A percentile compares a stretch with the other conserved stretches of the same genome.
phyloP scores from a whole-genome alignment of 495 filamentous ascomycete species.

The Penicillium silybi region DNA sequence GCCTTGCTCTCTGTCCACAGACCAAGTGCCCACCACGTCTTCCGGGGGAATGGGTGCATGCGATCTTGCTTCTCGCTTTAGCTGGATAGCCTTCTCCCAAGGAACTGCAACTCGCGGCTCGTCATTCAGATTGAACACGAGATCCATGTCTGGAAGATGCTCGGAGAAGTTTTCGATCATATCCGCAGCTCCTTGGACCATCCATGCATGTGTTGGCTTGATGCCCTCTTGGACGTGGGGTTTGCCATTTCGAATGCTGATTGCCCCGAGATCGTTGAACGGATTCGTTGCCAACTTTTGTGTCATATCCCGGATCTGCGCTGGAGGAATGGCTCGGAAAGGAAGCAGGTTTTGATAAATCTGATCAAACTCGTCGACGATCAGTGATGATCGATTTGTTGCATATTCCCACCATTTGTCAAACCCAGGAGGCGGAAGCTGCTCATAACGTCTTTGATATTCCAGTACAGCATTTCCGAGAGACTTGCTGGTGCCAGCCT shows the following conservation, averaged over 20 bases:
- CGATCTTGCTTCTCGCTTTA: conserved; percentile 34
- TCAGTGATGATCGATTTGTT: conserved; percentile 52
- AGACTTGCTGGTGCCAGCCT: conserved; percentile 33
- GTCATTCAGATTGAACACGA: conserved; percentile 76
- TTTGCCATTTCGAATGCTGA: conserved; percentile 47
- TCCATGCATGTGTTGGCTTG: conserved; percentile 53
- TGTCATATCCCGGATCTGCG: conserved; percentile 50
- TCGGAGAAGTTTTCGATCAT: conserved; percentile 67
- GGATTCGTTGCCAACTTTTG: conserved; percentile 43
- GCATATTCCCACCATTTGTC: conserved; percentile 73
- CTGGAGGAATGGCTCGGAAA: conserved; percentile 66
- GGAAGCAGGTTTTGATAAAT: conserved; percentile 67
- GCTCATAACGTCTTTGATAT: conserved; percentile 44
- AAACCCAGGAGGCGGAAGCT: conserved; percentile 48
- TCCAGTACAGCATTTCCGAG: conserved; percentile 38
- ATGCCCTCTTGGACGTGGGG: conserved; percentile 40
- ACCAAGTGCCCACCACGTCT: conserved; percentile 29
- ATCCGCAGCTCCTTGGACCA: conserved; percentile 52
- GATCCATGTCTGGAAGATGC: conserved; percentile 73
- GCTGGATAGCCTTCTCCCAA: conserved; percentile 50
- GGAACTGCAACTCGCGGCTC: conserved; percentile 72
- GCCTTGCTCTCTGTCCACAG: conserved; percentile 27
- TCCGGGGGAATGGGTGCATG: conserved; percentile 19
- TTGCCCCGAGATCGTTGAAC: conserved; percentile 46
- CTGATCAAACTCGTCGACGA: conserved; percentile 74